Evolutionary conservation across 495 filamentous ascomycete species (phyloP).

Genomic region (Hyaloscypha variabilis): DNA sequence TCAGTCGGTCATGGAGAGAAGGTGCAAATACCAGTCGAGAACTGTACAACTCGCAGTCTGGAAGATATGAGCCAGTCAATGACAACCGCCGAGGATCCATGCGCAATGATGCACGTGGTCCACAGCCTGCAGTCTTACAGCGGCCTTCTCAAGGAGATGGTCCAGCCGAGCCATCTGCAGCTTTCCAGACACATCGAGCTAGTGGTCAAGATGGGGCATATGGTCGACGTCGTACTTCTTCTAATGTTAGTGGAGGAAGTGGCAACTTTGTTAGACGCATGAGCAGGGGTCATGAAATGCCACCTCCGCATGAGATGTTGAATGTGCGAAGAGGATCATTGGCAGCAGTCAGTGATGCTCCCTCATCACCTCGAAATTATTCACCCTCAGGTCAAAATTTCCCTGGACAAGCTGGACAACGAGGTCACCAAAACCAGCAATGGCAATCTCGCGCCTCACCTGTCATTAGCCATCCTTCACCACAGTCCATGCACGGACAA

Average conservation of each 20-base stretch:
- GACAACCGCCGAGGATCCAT: slow-evolving; percentile 72
- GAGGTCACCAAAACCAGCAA: slow-evolving; percentile 36
- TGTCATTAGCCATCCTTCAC: slow-evolving; percentile 48
- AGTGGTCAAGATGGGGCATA: slow-evolving; percentile 72
- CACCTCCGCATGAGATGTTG: slow-evolving; percentile 46
- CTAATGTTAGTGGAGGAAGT: slow-evolving; percentile 92
- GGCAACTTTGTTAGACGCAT: slow-evolving; percentile 59
- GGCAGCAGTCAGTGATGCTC: slow-evolving; percentile 47
- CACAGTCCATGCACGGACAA: slow-evolving; percentile 34
- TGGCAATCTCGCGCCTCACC: slow-evolving; percentile 56
- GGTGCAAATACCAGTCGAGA: slow-evolving; percentile 62
- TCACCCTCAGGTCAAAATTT: slow-evolving; percentile 40
- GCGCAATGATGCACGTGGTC: slow-evolving; percentile 64
- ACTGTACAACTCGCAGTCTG: slow-evolving; percentile 92
- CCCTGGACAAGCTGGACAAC: slow-evolving; percentile 37
- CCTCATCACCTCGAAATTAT: slow-evolving; percentile 47
- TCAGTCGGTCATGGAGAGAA: slow-evolving; percentile 85
- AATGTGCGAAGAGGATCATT: slow-evolving; percentile 47
- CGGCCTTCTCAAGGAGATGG: slow-evolving; percentile 54
- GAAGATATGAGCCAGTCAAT: slow-evolving; percentile 87
- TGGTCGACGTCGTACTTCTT: slow-evolving; percentile 83
- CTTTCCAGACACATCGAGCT: slow-evolving; percentile 82
- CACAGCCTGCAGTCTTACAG: slow-evolving; percentile 82
- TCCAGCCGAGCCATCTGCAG: slow-evolving; percentile 87
- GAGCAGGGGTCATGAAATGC: slow-evolving; percentile 47